These are phyloP conservation scores for Elaeis oleifera DNA, from an alignment of 202 grass and related monocot species.

Conservation along the genomic window DNA sequence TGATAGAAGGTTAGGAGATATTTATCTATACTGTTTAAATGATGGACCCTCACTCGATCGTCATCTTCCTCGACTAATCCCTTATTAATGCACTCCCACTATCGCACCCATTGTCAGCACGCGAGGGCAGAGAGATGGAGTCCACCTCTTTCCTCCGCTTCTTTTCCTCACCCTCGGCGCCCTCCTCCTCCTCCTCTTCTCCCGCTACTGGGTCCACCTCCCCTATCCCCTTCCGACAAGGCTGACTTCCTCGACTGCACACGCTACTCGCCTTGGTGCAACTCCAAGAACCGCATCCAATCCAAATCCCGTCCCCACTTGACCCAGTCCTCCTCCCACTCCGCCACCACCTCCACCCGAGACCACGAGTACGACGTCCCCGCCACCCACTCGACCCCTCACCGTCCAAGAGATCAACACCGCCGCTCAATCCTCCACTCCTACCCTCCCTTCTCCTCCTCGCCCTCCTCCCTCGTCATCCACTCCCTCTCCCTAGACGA, in stretches of 20 bases:
- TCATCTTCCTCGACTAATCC: too few species aligned
- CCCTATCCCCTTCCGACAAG: not conserved
- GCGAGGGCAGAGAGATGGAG: slow-evolving; percentile 32
- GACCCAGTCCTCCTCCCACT: slow-evolving; percentile 13
- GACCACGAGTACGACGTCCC: slow-evolving; percentile 46
- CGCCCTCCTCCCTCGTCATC: slow-evolving; percentile 54
- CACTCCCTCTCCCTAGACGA: slow-evolving; percentile 68
- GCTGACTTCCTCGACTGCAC: slow-evolving; percentile 24
- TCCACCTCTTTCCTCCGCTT: slow-evolving; percentile 45
- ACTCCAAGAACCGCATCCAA: slow-evolving; percentile 7
- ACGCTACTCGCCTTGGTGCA: slow-evolving; percentile 35
- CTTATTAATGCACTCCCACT: too few species aligned
- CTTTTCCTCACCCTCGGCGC: slow-evolving; percentile 50
- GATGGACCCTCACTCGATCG: too few species aligned
- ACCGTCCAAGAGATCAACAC: slow-evolving; percentile 54
- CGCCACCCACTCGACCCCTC: slow-evolving; percentile 69
- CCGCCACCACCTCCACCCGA: not conserved
- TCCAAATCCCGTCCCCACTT: not conserved
- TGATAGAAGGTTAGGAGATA: too few species aligned
- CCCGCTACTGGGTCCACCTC: not conserved
- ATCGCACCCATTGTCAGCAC: not conserved
- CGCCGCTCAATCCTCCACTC: slow-evolving; percentile 50
- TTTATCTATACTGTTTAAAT: too few species aligned
- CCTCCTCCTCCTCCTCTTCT: slow-evolving; percentile 39
- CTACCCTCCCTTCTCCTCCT: slow-evolving; percentile 42